These are phyloP conservation scores for Telfairia occidentalis DNA, from an alignment of 331 rosid species.

Conservation along the genomic window DNA sequence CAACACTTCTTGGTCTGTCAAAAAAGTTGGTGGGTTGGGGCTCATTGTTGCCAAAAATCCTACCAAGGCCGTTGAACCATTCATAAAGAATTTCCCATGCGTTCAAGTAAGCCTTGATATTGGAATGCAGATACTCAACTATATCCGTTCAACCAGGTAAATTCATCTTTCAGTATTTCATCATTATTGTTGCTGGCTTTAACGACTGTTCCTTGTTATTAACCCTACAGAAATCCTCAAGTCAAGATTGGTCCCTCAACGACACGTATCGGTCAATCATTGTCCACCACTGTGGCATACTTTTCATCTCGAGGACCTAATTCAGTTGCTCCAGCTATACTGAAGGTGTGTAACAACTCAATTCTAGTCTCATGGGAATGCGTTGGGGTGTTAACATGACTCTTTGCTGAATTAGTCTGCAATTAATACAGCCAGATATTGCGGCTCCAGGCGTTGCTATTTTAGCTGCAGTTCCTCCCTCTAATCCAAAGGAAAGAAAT, in stretches of 20 bases:
- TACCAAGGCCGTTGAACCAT: background rate
- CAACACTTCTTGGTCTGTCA: conserved; percentile 12
- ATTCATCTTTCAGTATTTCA: background rate
- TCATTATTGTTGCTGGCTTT: background rate
- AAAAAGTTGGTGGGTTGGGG: conserved; percentile 27
- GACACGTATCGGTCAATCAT: conserved; percentile 31
- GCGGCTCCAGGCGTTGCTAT: conserved; percentile 43
- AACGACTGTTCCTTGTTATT: background rate
- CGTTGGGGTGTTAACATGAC: background rate
- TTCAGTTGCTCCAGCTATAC: conserved; percentile 37
- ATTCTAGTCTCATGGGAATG: background rate
- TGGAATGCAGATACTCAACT: conserved; percentile 22
- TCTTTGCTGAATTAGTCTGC: background rate
- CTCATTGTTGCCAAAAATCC: conserved; percentile 18
- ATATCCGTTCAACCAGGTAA: conserved; percentile 24
- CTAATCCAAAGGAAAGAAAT: background rate
- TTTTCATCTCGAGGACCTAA: conserved; percentile 50
- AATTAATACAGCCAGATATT: conserved; percentile 38
- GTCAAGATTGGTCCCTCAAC: conserved; percentile 24
- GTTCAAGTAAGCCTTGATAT: conserved; percentile 20
- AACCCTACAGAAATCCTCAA: conserved; percentile 16
- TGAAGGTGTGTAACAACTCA: conserved; percentile 33
- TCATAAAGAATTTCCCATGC: conserved; percentile 18
- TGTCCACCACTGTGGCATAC: conserved; percentile 31
- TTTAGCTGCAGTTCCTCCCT: conserved; percentile 25